Percentiles rank a stretch among this genome's conserved stretches.
These are phyloP conservation scores for Panicum virgatum DNA, from an alignment of 202 grass and related monocot species.

Conservation along the genomic window DNA sequence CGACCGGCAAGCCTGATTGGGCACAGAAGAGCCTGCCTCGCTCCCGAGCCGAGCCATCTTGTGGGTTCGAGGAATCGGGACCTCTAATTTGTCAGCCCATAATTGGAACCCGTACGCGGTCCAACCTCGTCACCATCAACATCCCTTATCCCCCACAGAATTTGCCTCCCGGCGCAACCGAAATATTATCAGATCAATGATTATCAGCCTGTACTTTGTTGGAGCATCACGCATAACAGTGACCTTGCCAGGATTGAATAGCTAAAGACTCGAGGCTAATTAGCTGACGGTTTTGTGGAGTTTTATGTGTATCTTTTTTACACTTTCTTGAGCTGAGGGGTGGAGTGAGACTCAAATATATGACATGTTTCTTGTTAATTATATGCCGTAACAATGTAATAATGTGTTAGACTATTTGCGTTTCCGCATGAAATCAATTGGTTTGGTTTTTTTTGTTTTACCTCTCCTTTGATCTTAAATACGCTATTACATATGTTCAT, in stretches of 20 bases:
- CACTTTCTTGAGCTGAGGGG: neutral
- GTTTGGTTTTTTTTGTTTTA: neutral
- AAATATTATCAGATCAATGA: neutral
- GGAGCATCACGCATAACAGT: too few relatives aligned
- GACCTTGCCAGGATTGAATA: neutral
- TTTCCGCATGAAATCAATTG: neutral
- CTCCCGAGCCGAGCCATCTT: slow-evolving; percentile 13
- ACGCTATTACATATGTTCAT: too few relatives aligned
- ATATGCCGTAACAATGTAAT: too few relatives aligned
- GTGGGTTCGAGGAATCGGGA: slow-evolving; percentile 19
- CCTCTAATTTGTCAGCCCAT: slow-evolving; percentile 29
- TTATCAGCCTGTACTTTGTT: slow-evolving; percentile 11
- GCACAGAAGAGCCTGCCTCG: neutral
- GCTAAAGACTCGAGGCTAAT: neutral
- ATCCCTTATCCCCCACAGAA: too few relatives aligned
- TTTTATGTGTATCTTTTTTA: neutral
- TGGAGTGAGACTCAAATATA: neutral
- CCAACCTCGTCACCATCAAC: slow-evolving; percentile 26
- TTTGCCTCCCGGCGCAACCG: neutral
- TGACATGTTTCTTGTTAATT: too few relatives aligned
- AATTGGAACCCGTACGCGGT: slow-evolving; percentile 25
- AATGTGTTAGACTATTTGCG: too few relatives aligned
- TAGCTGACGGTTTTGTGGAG: too few relatives aligned
- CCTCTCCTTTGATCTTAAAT: too few relatives aligned
- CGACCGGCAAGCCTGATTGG: slow-evolving; percentile 1